Evolutionary conservation across 2,329 filamentous ascomycete genomes (phyloP).

Genomic region (Penicillium sp.): DNA sequence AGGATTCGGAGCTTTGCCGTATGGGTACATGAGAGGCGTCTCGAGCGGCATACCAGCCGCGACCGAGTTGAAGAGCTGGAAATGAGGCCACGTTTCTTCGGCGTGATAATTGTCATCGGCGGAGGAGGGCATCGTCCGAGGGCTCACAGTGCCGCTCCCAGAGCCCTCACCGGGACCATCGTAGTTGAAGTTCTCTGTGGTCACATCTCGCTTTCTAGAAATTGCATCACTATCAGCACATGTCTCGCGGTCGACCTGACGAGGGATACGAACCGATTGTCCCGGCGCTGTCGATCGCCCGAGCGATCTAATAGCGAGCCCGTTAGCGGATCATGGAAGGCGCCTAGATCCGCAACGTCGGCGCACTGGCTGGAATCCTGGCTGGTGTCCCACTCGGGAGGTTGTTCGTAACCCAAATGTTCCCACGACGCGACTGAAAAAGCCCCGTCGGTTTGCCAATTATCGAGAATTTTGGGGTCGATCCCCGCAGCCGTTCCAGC

Average conservation of each 20-base stretch:
- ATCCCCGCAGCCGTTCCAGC: slow-evolving; percentile 40
- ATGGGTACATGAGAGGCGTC: slow-evolving; percentile 33
- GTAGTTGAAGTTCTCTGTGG: slow-evolving; percentile 34
- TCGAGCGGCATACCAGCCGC: slow-evolving; percentile 35
- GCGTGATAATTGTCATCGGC: slow-evolving; percentile 39
- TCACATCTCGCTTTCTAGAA: slow-evolving; percentile 34
- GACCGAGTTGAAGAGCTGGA: slow-evolving; percentile 37
- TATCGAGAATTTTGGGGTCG: slow-evolving; percentile 44
- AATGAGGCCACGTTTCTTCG: slow-evolving; percentile 41
- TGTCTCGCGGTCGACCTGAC: background rate
- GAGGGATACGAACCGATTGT: slow-evolving; percentile 28
- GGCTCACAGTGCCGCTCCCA: slow-evolving; percentile 38
- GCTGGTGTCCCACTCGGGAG: slow-evolving; percentile 40
- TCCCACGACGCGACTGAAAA: slow-evolving; percentile 40
- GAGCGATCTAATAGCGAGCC: slow-evolving; percentile 26
- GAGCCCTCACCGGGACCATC: slow-evolving; percentile 32
- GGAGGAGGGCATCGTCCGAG: slow-evolving; percentile 37
- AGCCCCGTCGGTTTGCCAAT: slow-evolving; percentile 39
- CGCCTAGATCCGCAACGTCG: slow-evolving; percentile 35
- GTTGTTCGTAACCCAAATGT: slow-evolving; percentile 36
- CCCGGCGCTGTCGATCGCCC: slow-evolving; percentile 23
- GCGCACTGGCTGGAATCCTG: slow-evolving; percentile 40
- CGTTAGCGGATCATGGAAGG: slow-evolving; percentile 31
- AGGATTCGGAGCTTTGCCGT: slow-evolving; percentile 29
- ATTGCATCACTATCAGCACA: slow-evolving; percentile 4